These are phyloP conservation scores for Bertia moriformis DNA, from an alignment of 2,329 filamentous ascomycete genomes.

Conservation along the genomic window DNA sequence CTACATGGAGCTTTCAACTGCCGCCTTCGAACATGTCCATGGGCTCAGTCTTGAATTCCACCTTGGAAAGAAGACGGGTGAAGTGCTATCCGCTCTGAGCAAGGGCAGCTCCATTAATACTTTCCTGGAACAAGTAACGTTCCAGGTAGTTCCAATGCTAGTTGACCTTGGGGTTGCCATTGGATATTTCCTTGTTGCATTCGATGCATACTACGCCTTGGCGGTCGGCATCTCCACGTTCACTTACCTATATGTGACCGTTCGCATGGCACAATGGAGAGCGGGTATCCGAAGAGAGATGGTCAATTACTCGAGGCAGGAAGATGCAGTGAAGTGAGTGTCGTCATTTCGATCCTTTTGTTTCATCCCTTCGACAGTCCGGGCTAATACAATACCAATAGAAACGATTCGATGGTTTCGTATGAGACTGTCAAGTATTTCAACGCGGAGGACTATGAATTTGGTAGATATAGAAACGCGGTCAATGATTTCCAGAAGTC, in stretches of 20 bases:
- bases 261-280: constrained; percentile 86
- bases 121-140: constrained; percentile 91
- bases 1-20: constrained; percentile 83
- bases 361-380: constrained; percentile 1
- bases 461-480: constrained; percentile 55
- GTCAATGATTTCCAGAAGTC: constrained; percentile 59
- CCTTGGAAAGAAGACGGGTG: constrained; percentile 87
- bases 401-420: constrained; percentile 92
- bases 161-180: constrained; percentile 79
- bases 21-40: constrained; percentile 94
- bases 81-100: constrained; percentile 86
- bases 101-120: constrained; percentile 94
- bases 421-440: constrained; percentile 93
- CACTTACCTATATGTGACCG: constrained; percentile 90
- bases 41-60: constrained; percentile 91
- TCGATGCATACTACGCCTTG: constrained; percentile 80
- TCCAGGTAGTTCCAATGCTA: constrained; percentile 88
- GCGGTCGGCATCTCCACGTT: constrained; percentile 84
- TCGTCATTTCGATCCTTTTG: constrained; percentile 1
- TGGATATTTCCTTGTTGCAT: constrained; percentile 61
- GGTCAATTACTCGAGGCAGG: constrained; percentile 86
- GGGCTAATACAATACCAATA: neutral
- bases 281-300: constrained; percentile 83
- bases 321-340: constrained; percentile 78
- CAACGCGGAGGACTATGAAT: constrained; percentile 71